phyloP scores from a whole-genome alignment of 148 eudicot species.

The Linanthus parryae region DNA sequence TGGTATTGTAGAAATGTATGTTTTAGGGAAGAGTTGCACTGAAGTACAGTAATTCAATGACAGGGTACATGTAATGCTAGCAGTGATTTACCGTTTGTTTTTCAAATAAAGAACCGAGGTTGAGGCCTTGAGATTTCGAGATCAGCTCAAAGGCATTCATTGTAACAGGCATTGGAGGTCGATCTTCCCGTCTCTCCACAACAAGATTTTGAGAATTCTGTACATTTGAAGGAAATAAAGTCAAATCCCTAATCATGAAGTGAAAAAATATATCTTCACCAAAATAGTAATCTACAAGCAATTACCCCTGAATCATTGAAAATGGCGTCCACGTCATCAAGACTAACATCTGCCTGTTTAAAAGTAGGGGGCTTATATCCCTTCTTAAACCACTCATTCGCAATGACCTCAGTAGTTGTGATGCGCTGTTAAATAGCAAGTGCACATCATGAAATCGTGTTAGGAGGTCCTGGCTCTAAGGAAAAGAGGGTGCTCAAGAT shows the following conservation, averaged over 20 bases:
- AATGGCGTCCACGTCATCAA: slow-evolving; percentile 63
- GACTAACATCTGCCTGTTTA: slow-evolving; percentile 54
- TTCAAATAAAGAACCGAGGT: slow-evolving; percentile 73
- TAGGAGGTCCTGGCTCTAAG: neutral
- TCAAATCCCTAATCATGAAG: neutral
- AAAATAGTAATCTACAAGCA: neutral
- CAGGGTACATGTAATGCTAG: neutral
- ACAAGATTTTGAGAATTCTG: slow-evolving; percentile 66
- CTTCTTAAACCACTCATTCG: slow-evolving; percentile 91
- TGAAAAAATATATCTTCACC: neutral
- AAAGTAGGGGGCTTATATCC: slow-evolving; percentile 67
- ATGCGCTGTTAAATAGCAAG: slow-evolving; percentile 57
- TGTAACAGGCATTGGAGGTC: slow-evolving; percentile 40
- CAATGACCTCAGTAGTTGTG: slow-evolving; percentile 61
- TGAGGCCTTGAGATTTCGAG: slow-evolving; percentile 86
- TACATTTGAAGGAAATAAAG: slow-evolving; percentile 2
- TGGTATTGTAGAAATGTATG: too few species aligned
- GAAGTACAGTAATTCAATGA: neutral
- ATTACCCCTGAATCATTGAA: slow-evolving; percentile 60
- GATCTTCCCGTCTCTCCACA: slow-evolving; percentile 68
- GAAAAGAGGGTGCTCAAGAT: neutral
- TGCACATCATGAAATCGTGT: slow-evolving; percentile 9
- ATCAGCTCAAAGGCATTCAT: slow-evolving; percentile 97
- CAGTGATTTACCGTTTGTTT: slow-evolving; percentile 67
- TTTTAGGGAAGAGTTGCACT: too few species aligned